These are phyloP conservation scores for Nasturtium officinale DNA, from an alignment of 345 rosid genomes.

Conservation along the genomic window DNA sequence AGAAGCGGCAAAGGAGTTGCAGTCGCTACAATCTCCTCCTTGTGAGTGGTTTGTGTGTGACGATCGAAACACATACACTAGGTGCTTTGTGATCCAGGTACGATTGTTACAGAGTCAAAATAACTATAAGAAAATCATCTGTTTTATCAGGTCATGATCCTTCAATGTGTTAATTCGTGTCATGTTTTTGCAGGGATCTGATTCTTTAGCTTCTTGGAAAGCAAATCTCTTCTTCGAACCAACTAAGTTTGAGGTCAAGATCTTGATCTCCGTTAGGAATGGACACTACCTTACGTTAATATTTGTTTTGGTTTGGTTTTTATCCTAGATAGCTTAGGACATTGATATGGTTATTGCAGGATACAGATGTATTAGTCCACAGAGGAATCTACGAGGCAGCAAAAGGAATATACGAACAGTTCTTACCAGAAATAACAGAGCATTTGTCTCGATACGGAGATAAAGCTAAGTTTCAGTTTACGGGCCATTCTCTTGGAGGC, in stretches of 20 bases:
- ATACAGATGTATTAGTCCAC: conserved; percentile 76
- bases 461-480: conserved; percentile 77
- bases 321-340: neutral
- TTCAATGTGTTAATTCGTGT: conserved; percentile 1
- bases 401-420: conserved; percentile 79
- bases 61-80: conserved; percentile 64
- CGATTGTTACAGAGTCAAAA: neutral
- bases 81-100: conserved; percentile 90
- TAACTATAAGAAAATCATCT: neutral
- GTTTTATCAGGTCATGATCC: neutral
- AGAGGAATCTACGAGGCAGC: conserved; percentile 97
- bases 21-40: conserved; percentile 81
- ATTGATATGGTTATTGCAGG: conserved; percentile 44
- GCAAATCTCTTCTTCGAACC: conserved; percentile 95
- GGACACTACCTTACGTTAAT: neutral
- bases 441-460: conserved; percentile 65
- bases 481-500: conserved; percentile 96
- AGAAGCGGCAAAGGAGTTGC: conserved; percentile 73
- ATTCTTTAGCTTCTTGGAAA: conserved; percentile 88
- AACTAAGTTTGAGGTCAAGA: conserved; percentile 72
- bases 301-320: neutral
- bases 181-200: conserved; percentile 66
- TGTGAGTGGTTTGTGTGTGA: conserved; percentile 95
- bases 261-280: neutral
- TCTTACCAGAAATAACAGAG: conserved; percentile 71